Percentiles rank a stretch among this genome's conserved stretches.
phyloP scores from a whole-genome alignment of 108 stramenopile genomes.

The Skeletonema menzelii region DNA sequence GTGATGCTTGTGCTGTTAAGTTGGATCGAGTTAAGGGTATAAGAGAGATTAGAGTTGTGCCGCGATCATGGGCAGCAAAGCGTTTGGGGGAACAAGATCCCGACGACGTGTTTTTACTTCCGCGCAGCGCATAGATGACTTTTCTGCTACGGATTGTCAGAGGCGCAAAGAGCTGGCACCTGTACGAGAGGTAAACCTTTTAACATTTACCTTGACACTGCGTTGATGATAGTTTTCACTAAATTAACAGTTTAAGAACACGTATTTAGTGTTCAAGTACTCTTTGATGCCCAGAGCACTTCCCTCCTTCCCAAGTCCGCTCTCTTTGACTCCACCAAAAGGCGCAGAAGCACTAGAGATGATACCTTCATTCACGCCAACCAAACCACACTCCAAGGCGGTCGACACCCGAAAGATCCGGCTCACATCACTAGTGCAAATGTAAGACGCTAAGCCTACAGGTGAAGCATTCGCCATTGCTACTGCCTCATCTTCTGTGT shows the following conservation, averaged over 20 bases:
- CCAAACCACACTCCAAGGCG: slow-evolving; percentile 74
- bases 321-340: slow-evolving; percentile 97
- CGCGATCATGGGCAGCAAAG: slow-evolving; percentile 74
- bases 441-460: slow-evolving; percentile 86
- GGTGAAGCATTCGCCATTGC: slow-evolving; percentile 74
- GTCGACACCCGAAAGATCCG: slow-evolving; percentile 54
- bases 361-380: slow-evolving; percentile 94
- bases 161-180: not conserved
- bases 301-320: slow-evolving; percentile 97
- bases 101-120: slow-evolving; percentile 87
- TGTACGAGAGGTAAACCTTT: not conserved
- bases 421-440: slow-evolving; percentile 74
- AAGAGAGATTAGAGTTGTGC: slow-evolving; percentile 79
- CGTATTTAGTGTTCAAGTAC: slow-evolving; percentile 93
- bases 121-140: slow-evolving; percentile 41
- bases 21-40: slow-evolving; percentile 78
- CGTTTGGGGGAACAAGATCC: slow-evolving; percentile 87
- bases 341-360: slow-evolving; percentile 80
- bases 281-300: slow-evolving; percentile 86
- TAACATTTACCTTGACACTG: not conserved
- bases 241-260: slow-evolving; percentile 55
- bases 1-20: slow-evolving; percentile 69
- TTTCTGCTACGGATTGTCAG: not conserved
- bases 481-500: slow-evolving; percentile 80
- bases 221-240: not conserved